These are phyloP conservation scores for Styphnolobium japonicum DNA, from an alignment of 306 rosid species.

Conservation along the genomic window DNA sequence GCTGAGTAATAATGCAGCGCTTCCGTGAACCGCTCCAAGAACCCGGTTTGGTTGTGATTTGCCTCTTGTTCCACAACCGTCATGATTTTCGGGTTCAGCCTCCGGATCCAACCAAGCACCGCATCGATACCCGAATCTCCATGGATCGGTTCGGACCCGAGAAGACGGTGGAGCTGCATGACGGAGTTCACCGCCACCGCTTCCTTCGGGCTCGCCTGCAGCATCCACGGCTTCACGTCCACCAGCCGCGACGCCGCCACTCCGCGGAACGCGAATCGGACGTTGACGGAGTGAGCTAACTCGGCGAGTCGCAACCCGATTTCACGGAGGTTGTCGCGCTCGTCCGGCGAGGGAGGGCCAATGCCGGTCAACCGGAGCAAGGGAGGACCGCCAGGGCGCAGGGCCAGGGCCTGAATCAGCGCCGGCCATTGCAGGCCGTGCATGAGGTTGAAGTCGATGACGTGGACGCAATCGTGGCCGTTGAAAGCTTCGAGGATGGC, in stretches of 20 bases:
- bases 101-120: slow-evolving; percentile 69
- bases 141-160: slow-evolving; percentile 42
- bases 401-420: slow-evolving; percentile 75
- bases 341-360: slow-evolving; percentile 93
- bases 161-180: slow-evolving; percentile 79
- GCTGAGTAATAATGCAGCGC: slow-evolving; percentile 79
- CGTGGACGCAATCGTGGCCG: slow-evolving; percentile 87
- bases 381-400: slow-evolving; percentile 91
- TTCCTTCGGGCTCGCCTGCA: slow-evolving; percentile 64
- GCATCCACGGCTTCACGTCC: slow-evolving; percentile 95
- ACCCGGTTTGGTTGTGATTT: slow-evolving; percentile 66
- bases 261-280: slow-evolving; percentile 81
- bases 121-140: slow-evolving; percentile 20
- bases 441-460: slow-evolving; percentile 85
- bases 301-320: slow-evolving; percentile 76
- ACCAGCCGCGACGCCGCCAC: slow-evolving; percentile 81
- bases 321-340: slow-evolving; percentile 81
- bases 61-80: slow-evolving; percentile 90
- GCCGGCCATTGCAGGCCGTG: slow-evolving; percentile 97
- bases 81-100: slow-evolving; percentile 68
- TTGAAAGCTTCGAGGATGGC: slow-evolving; percentile 82
- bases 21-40: slow-evolving; percentile 85
- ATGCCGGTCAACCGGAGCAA: slow-evolving; percentile 73
- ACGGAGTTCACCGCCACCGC: slow-evolving; percentile 83
- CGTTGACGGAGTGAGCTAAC: slow-evolving; percentile 79